phyloP scores from a whole-genome alignment of 2,329 filamentous ascomycete genomes.

The Helotiales sp. region DNA sequence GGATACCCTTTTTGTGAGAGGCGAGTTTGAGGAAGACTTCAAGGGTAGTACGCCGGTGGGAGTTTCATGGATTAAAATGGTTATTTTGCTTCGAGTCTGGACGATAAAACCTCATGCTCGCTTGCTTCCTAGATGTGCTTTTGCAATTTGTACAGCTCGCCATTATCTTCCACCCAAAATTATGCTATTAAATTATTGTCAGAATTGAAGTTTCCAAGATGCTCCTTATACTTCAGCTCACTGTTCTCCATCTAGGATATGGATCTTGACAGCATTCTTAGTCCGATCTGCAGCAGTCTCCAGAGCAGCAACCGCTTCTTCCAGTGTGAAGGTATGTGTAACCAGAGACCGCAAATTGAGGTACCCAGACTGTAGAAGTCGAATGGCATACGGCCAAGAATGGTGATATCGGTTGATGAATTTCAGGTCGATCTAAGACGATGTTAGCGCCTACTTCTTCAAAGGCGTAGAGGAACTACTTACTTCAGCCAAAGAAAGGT shows the following conservation, averaged over 20 bases:
- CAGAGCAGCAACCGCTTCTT: conserved; percentile 57
- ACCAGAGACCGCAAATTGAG: conserved; percentile 62
- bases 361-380: conserved; percentile 57
- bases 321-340: conserved; percentile 62
- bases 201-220: too few species aligned
- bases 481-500: conserved; percentile 29
- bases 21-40: too few species aligned
- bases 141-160: too few species aligned
- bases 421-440: conserved; percentile 58
- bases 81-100: too few species aligned
- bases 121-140: too few species aligned
- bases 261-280: conserved; percentile 59
- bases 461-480: neutral
- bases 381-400: conserved; percentile 67
- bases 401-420: conserved; percentile 73
- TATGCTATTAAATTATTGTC: too few species aligned
- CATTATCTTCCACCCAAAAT: too few species aligned
- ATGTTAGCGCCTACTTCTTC: neutral
- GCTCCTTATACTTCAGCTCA: too few species aligned
- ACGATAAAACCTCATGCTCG: too few species aligned
- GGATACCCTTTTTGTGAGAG: too few species aligned
- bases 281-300: conserved; percentile 48
- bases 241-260: conserved; percentile 60
- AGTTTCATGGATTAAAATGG: too few species aligned
- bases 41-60: too few species aligned